Evolutionary conservation across 768 basidiomycete species (phyloP).

Genomic region (Kockovaella imperatae): DNA sequence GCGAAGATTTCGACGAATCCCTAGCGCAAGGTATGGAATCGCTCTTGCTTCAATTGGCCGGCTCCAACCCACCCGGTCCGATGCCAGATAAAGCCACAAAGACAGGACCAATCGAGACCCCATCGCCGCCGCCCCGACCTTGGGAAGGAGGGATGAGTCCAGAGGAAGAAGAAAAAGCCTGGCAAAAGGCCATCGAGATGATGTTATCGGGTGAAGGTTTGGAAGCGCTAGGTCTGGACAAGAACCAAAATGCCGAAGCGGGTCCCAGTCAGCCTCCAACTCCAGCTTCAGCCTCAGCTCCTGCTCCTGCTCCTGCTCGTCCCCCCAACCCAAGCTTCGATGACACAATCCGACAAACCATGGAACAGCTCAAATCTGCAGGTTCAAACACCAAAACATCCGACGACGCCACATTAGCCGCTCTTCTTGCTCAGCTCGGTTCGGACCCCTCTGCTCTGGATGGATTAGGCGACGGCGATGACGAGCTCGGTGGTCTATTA

Average conservation of each 20-base stretch:
- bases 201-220: slow-evolving; percentile 37
- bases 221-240: slow-evolving; percentile 30
- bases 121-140: background rate
- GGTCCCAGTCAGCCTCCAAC: slow-evolving; percentile 2
- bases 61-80: slow-evolving; percentile 33
- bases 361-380: slow-evolving; percentile 21
- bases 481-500: slow-evolving; percentile 35
- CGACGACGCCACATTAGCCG: slow-evolving; percentile 18
- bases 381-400: slow-evolving; percentile 4
- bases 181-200: slow-evolving; percentile 35
- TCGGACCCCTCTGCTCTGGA: slow-evolving; percentile 21
- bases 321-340: slow-evolving; percentile 13
- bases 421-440: slow-evolving; percentile 20
- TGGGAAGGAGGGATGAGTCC: slow-evolving; percentile 2
- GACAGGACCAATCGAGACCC: background rate
- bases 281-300: background rate
- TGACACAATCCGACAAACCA: slow-evolving; percentile 23
- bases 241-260: too few species aligned
- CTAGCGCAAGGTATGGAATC: slow-evolving; percentile 42
- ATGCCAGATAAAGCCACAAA: slow-evolving; percentile 12
- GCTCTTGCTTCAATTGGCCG: slow-evolving; percentile 34
- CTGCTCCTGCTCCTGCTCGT: background rate
- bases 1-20: slow-evolving; percentile 37
- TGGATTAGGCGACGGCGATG: slow-evolving; percentile 25
- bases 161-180: slow-evolving; percentile 35